phyloP scores from a whole-genome alignment of 805 yeast species.

The Lipomyces oligophaga region DNA sequence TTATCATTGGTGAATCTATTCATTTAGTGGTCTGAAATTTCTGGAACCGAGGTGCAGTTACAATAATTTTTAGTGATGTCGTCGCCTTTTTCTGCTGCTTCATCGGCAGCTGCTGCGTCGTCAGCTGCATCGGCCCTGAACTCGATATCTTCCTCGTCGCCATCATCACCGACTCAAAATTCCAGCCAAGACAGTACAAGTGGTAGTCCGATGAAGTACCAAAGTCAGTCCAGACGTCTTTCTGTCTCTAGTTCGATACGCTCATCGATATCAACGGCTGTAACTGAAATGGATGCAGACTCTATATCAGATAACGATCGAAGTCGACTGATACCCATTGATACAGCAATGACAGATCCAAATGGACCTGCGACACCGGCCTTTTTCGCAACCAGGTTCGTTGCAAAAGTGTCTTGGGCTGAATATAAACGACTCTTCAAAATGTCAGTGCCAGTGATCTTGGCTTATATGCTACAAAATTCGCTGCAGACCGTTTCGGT shows the following conservation, averaged over 20 bases:
- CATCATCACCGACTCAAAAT: not conserved
- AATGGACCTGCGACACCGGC: slow-evolving; percentile 13
- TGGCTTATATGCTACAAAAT: slow-evolving; percentile 31
- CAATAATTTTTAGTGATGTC: no score
- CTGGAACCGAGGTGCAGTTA: no score
- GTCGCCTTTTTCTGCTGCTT: not conserved
- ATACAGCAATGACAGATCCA: slow-evolving; percentile 23
- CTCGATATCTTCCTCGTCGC: no score
- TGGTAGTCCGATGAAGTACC: no score
- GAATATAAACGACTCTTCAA: slow-evolving; percentile 23
- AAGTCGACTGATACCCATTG: slow-evolving; percentile 6
- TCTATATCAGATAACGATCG: not conserved
- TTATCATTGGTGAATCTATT: no score
- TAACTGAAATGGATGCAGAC: no score
- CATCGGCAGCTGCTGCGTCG: not conserved
- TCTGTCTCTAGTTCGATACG: no score
- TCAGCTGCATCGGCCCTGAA: not conserved
- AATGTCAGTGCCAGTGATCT: slow-evolving; percentile 30
- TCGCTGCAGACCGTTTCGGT: slow-evolving; percentile 32
- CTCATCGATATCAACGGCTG: no score
- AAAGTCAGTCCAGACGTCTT: no score
- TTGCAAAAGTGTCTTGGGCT: slow-evolving; percentile 13
- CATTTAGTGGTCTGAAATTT: no score
- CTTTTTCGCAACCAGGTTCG: slow-evolving; percentile 11
- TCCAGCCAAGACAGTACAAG: slow-evolving; percentile 1